Evolutionary conservation across 371 early-diverging fungal species (phyloP).

Genomic region (Rhizopus stolonifer): DNA sequence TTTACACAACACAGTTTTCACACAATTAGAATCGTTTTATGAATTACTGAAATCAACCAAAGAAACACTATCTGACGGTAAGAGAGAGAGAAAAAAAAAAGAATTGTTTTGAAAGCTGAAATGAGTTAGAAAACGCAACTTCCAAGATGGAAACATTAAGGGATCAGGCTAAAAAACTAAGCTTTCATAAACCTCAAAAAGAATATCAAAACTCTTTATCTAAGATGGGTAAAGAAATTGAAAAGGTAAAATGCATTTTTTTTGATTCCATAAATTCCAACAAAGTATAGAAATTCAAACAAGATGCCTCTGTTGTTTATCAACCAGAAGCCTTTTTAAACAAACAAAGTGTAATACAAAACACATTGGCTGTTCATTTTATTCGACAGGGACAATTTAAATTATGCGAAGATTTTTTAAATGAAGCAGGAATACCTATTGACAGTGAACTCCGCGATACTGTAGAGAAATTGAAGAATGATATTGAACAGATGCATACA

Average conservation of each 20-base stretch:
- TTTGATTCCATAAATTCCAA: background rate
- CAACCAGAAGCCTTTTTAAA: conserved; percentile 70
- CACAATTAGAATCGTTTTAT: conserved; percentile 18
- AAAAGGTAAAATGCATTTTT: conserved; percentile 51
- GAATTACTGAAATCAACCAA: conserved; percentile 24
- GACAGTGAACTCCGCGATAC: conserved; percentile 32
- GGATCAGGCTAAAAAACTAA: conserved; percentile 23
- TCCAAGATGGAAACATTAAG: conserved; percentile 13
- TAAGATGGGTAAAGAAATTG: conserved; percentile 78
- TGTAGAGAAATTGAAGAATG: conserved; percentile 31
- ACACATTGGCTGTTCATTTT: conserved; percentile 74
- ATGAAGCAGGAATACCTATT: conserved; percentile 40
- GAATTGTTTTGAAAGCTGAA: background rate
- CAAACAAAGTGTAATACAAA: conserved; percentile 58
- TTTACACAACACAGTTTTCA: conserved; percentile 21
- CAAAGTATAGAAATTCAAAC: conserved; percentile 56
- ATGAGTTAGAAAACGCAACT: conserved; percentile 1
- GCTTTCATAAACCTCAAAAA: conserved; percentile 59
- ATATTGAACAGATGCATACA: conserved; percentile 41
- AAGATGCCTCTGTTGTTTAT: conserved; percentile 56
- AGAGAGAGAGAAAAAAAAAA: background rate
- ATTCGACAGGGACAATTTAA: conserved; percentile 88
- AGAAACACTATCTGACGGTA: conserved; percentile 25
- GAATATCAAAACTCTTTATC: conserved; percentile 63
- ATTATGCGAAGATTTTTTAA: conserved; percentile 61